Evolutionary conservation across 2,329 filamentous ascomycete genomes (phyloP).

Genomic region (Sclerotinia borealis): DNA sequence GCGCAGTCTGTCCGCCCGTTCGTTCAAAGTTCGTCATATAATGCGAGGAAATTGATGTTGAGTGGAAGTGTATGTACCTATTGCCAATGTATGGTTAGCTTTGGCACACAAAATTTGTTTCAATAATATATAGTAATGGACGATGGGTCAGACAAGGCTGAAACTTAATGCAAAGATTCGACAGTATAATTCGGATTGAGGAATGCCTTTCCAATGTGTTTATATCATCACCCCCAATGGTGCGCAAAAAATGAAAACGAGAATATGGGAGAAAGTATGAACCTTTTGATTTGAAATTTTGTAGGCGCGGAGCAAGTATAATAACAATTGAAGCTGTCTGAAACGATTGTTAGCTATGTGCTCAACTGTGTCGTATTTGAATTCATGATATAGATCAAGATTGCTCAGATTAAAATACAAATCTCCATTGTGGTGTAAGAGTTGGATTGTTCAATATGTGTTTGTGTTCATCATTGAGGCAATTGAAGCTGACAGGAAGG

Average conservation of each 20-base stretch:
- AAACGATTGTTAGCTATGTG: background rate
- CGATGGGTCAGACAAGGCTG: slow-evolving; percentile 40
- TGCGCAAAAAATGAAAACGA: slow-evolving; percentile 2
- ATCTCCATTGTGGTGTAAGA: slow-evolving; percentile 36
- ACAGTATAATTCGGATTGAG: slow-evolving; percentile 35
- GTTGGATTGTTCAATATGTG: slow-evolving; percentile 39
- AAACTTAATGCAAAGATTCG: slow-evolving; percentile 37
- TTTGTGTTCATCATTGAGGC: slow-evolving; percentile 36
- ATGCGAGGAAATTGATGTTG: slow-evolving; percentile 16
- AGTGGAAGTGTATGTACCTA: slow-evolving; percentile 30
- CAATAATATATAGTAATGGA: background rate
- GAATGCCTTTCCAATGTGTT: slow-evolving; percentile 34
- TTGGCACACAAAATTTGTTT: background rate
- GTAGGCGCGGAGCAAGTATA: background rate
- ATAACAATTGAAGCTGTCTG: background rate
- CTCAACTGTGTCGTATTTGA: background rate
- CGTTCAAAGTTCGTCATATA: slow-evolving; percentile 41
- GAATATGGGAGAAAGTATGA: slow-evolving; percentile 19
- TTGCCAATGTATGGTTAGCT: slow-evolving; percentile 12
- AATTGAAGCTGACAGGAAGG: slow-evolving; percentile 12
- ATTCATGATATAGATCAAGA: slow-evolving; percentile 8
- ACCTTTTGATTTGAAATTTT: slow-evolving; percentile 25
- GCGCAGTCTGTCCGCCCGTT: slow-evolving; percentile 41
- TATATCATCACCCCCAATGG: slow-evolving; percentile 32
- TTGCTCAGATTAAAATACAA: slow-evolving; percentile 34